Base-by-base conservation (phyloP, 1,139 yeast genomes). In the Magnusiomyces sp. region DNA sequence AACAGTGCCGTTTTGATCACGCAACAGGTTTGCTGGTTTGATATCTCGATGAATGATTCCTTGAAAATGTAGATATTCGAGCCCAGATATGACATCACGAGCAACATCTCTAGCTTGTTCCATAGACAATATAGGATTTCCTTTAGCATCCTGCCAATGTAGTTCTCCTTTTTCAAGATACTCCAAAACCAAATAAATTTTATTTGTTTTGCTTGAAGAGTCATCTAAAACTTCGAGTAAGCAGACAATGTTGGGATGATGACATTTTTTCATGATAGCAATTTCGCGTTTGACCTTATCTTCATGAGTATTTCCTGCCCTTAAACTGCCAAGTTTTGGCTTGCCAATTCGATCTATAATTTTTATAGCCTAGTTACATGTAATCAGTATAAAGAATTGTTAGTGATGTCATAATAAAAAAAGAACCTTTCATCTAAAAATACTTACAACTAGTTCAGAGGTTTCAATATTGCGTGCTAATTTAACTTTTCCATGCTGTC, bases 401-500 rank as follows among this genome's bases (percentile, higher is more conserved):
- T 38, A 40, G 16, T 23, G 14, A 49, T 27, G 45, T 36, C 14
- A 40, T 34, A 43, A 38, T 38, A 27, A 29, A 27, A 42, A 38
- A 29, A n/a, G 43, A 43, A 32, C 2, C 14, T 31, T 39, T 19
- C 5, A 17, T 14, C 17, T 23, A 43, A 23, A 5, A 38, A 43
- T 14, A 50, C 55, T 32, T 45, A 52, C 55, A 23, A 90, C 97
- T 45, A 80, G 72, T 57, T 82, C 85, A 47, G 80, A 77, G 13
- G 83, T 75, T 20, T 79, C 75, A 50, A 83, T 67, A 63, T 90
- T 94, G 53, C 77, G 76, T 0, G 96, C 98, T 23, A 94, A 73
- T 65, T 92, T 94, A 43, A 94, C 99, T 65, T 89, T 90, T 16
- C 99, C 98, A 67, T 92, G 98, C 65, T 92, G 97, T 11, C 99